Evolutionary conservation across 2,329 filamentous ascomycete species (phyloP).

Genomic region (Lecanoromycetidae sp.): DNA sequence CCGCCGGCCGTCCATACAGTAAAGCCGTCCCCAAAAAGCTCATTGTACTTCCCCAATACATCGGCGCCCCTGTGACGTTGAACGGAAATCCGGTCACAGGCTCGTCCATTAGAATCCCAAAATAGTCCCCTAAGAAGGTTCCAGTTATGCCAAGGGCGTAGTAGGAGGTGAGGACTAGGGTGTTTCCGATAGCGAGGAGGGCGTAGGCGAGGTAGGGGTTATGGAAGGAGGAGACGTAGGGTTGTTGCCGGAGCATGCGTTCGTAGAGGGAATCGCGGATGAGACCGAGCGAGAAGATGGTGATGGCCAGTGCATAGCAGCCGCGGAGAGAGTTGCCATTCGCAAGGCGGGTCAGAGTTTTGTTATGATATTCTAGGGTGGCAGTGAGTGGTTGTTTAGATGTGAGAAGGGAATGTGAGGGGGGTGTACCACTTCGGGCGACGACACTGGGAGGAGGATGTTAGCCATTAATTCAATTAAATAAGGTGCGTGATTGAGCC

Average conservation of each 20-base stretch:
- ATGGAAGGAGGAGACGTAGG: conserved; percentile 61
- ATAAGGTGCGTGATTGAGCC: not conserved
- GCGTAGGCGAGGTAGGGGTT: conserved; percentile 53
- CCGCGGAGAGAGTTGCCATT: conserved; percentile 63
- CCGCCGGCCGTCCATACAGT: conserved; percentile 76
- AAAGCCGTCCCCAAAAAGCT: conserved; percentile 83
- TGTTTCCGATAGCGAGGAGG: conserved; percentile 64
- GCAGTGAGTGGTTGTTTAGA: conserved; percentile 9
- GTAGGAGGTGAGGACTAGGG: conserved; percentile 78
- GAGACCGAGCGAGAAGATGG: conserved; percentile 86
- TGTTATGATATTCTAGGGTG: conserved; percentile 72
- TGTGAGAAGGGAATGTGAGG: conserved; percentile 3
- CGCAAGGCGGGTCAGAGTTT: conserved; percentile 76
- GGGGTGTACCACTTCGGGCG: conserved; percentile 59
- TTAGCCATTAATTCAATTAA: conserved; percentile 24
- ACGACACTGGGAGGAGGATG: conserved; percentile 49
- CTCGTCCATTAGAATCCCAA: conserved; percentile 91
- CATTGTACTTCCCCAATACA: conserved; percentile 92
- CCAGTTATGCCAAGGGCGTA: conserved; percentile 87
- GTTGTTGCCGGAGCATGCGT: conserved; percentile 62
- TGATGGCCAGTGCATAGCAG: conserved; percentile 78
- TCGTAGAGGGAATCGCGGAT: conserved; percentile 71
- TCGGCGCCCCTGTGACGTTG: conserved; percentile 78
- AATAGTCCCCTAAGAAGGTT: conserved; percentile 96
- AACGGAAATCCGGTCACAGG: conserved; percentile 95